phyloP scores from a whole-genome alignment of 2,329 filamentous ascomycete species.

The Biscogniauxia mediterranea region DNA sequence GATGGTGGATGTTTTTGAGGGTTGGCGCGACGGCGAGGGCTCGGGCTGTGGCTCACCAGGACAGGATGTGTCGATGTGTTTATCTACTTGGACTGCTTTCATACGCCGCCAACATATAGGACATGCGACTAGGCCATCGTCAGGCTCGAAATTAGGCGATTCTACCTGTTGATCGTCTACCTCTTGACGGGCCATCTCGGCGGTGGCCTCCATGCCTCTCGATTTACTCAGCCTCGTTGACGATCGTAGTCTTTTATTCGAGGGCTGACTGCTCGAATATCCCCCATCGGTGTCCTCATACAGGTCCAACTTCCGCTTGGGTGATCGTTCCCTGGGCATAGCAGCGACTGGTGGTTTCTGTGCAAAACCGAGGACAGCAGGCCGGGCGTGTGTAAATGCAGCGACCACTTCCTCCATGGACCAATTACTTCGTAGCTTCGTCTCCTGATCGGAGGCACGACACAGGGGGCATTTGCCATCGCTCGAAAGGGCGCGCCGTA shows the following conservation, averaged over 20 bases:
- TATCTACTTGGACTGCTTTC: constrained; percentile 74
- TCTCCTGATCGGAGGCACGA: constrained; percentile 73
- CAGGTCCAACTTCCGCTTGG: constrained; percentile 53
- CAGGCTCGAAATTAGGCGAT: constrained; percentile 30
- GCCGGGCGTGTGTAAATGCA: constrained; percentile 67
- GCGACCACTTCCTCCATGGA: constrained; percentile 82
- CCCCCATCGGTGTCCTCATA: constrained; percentile 28
- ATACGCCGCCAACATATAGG: constrained; percentile 79
- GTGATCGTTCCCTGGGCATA: constrained; percentile 24
- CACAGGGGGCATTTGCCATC: constrained; percentile 90
- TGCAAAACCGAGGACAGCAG: constrained; percentile 63
- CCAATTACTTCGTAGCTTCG: constrained; percentile 82
- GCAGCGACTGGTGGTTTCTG: constrained; percentile 37
- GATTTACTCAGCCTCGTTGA: constrained; percentile 49
- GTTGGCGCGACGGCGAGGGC: constrained; percentile 7
- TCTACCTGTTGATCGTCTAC: constrained; percentile 25
- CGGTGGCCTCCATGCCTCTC: constrained; percentile 37
- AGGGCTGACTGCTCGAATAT: constrained; percentile 26
- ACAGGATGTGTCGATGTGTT: constrained; percentile 72
- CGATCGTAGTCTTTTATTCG: constrained; percentile 51
- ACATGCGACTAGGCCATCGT: constrained; percentile 78
- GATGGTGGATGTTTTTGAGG: constrained; percentile 15
- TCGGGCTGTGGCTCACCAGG: constrained; percentile 37
- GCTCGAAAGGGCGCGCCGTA: constrained; percentile 76
- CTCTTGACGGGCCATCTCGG: constrained; percentile 36